phyloP scores from a whole-genome alignment of 1,284 basidiomycete species.

The Blastosporella zonata region DNA sequence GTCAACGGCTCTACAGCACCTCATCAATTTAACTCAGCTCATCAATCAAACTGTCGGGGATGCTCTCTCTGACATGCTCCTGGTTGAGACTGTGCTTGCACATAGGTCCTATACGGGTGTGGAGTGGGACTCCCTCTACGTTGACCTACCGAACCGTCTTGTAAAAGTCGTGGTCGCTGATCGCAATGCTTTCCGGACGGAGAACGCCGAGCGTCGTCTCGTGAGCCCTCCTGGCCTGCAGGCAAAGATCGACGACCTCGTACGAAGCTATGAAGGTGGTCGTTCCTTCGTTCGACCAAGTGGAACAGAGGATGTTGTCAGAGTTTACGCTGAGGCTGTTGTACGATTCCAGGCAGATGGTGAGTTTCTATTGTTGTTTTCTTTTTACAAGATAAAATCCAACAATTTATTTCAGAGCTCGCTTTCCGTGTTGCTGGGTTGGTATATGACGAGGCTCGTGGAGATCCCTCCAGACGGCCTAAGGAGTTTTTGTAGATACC shows the following conservation, averaged over 20 bases:
- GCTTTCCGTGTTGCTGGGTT: slow-evolving; percentile 81
- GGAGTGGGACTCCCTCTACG: slow-evolving; percentile 94
- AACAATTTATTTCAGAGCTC: slow-evolving; percentile 49
- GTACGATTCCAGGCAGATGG: slow-evolving; percentile 78
- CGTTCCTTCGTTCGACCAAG: slow-evolving; percentile 94
- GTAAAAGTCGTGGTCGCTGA: slow-evolving; percentile 93
- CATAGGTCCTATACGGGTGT: slow-evolving; percentile 82
- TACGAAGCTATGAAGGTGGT: slow-evolving; percentile 79
- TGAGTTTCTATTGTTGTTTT: slow-evolving; percentile 36
- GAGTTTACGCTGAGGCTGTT: slow-evolving; percentile 95
- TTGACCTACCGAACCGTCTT: slow-evolving; percentile 94
- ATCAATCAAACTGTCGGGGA: slow-evolving; percentile 99
- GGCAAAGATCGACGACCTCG: slow-evolving; percentile 82
- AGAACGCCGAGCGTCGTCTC: slow-evolving; percentile 91
- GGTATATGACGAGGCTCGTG: slow-evolving; percentile 77
- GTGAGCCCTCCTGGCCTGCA: slow-evolving; percentile 82
- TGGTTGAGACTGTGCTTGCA: slow-evolving; percentile 91
- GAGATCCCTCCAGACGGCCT: slow-evolving; percentile 63
- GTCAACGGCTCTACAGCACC: slow-evolving; percentile 73
- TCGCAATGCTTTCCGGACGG: slow-evolving; percentile 84
- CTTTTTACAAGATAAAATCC: neutral
- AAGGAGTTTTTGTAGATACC: slow-evolving; percentile 53
- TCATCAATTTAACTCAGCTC: slow-evolving; percentile 76
- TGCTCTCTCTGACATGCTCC: slow-evolving; percentile 93
- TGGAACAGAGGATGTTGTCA: slow-evolving; percentile 97